Evolutionary conservation across 441 rosid species (phyloP).

Genomic region (Mallotus repandus): DNA sequence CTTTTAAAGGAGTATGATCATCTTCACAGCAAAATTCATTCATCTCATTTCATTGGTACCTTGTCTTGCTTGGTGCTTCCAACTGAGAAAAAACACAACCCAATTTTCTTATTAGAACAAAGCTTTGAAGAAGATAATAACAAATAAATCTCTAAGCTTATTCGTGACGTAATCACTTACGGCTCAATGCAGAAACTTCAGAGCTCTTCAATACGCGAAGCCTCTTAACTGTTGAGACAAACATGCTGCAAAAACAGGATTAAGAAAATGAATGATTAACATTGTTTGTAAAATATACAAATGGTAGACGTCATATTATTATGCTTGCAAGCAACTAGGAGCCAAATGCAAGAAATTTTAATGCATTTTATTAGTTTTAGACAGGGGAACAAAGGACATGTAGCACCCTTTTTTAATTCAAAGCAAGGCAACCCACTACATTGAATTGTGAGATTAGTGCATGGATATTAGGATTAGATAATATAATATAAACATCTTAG

Average conservation of each 20-base stretch:
- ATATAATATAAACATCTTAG: neutral
- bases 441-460: neutral
- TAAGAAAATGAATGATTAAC: neutral
- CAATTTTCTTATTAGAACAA: no score
- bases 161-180: slow-evolving; percentile 33
- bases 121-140: no score
- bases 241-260: slow-evolving; percentile 52
- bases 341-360: neutral
- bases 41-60: slow-evolving; percentile 20
- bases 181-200: slow-evolving; percentile 54
- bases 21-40: slow-evolving; percentile 11
- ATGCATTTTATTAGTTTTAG: neutral
- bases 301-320: no score
- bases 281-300: no score
- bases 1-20: slow-evolving; percentile 28
- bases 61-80: slow-evolving; percentile 50
- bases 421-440: neutral
- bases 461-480: neutral
- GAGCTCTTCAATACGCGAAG: slow-evolving; percentile 73
- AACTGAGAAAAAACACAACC: slow-evolving; percentile 32
- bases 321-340: neutral
- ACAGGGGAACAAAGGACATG: neutral
- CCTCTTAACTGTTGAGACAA: slow-evolving; percentile 71
- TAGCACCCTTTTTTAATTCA: neutral
- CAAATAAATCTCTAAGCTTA: neutral